These are phyloP conservation scores for Grifola frondosa DNA, from an alignment of 1,284 basidiomycete genomes.

Conservation along the genomic window DNA sequence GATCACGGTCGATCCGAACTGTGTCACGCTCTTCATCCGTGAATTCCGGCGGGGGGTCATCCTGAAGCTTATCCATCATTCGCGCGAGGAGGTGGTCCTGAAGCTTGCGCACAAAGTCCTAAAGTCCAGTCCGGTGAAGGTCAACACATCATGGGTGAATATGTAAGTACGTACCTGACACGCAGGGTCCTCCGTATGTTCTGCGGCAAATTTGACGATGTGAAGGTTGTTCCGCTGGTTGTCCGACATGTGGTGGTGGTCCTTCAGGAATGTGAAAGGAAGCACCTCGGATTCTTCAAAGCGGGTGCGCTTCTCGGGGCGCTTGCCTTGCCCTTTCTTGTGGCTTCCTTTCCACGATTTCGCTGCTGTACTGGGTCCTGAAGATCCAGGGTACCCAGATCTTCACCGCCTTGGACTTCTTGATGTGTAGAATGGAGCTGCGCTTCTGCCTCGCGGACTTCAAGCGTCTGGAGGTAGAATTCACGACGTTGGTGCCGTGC, in stretches of 20 bases:
- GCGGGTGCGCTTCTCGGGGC: neutral
- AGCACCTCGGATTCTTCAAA: neutral
- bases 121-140: neutral
- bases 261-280: neutral
- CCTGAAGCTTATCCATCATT: slow-evolving; percentile 6
- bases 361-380: too few relatives aligned
- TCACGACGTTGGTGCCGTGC: neutral
- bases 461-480: too few relatives aligned
- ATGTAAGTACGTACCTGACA: slow-evolving; percentile 12
- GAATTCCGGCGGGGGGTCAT: too few relatives aligned
- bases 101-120: slow-evolving; percentile 22
- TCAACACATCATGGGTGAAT: neutral
- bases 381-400: neutral
- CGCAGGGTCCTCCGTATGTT: slow-evolving; percentile 17
- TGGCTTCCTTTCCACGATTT: too few relatives aligned
- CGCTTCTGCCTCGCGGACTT: too few relatives aligned
- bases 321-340: neutral
- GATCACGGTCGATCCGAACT: slow-evolving; percentile 4
- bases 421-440: neutral
- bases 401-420: neutral
- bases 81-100: slow-evolving; percentile 22
- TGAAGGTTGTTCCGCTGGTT: slow-evolving; percentile 5
- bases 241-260: slow-evolving; percentile 16
- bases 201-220: slow-evolving; percentile 10
- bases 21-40: slow-evolving; percentile 7